A percentile compares a stretch with the other conserved stretches of the same genome.
Evolutionary conservation across 2,329 filamentous ascomycete genomes (phyloP).

Genomic region (Ophiostoma tasmaniense): DNA sequence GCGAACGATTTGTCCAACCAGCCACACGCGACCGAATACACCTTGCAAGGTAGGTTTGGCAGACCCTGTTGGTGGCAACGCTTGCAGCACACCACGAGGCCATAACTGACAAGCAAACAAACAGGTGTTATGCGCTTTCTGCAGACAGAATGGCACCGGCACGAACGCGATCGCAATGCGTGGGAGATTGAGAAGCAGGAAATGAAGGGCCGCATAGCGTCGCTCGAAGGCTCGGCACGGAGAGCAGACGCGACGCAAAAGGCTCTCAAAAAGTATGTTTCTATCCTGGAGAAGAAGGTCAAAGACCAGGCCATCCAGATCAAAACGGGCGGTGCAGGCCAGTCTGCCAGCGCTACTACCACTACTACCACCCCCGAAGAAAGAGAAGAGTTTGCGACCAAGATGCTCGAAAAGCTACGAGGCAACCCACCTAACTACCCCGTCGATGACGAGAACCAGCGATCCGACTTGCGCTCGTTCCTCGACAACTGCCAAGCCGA

Average conservation of each 20-base stretch:
- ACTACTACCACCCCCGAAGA: conserved; percentile 33
- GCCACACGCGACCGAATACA: conserved; percentile 54
- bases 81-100: background rate
- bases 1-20: conserved; percentile 42
- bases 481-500: conserved; percentile 57
- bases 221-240: conserved; percentile 80
- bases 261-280: conserved; percentile 81
- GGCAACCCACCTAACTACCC: conserved; percentile 36
- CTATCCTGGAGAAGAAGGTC: conserved; percentile 79
- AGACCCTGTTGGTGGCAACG: background rate
- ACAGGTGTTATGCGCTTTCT: conserved; percentile 98
- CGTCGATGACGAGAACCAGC: conserved; percentile 42
- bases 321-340: conserved; percentile 34
- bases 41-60: conserved; percentile 40
- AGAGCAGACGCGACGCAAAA: conserved; percentile 84
- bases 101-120: background rate
- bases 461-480: conserved; percentile 50
- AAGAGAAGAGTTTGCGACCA: conserved; percentile 41
- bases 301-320: conserved; percentile 71
- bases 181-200: conserved; percentile 99
- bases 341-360: conserved; percentile 27
- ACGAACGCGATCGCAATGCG: conserved; percentile 92
- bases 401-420: conserved; percentile 32
- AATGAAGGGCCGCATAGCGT: conserved; percentile 96
- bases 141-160: conserved; percentile 97